Conservation (phyloP, 306 rosid genomes). For the Styphnolobium japonicum region DNA sequence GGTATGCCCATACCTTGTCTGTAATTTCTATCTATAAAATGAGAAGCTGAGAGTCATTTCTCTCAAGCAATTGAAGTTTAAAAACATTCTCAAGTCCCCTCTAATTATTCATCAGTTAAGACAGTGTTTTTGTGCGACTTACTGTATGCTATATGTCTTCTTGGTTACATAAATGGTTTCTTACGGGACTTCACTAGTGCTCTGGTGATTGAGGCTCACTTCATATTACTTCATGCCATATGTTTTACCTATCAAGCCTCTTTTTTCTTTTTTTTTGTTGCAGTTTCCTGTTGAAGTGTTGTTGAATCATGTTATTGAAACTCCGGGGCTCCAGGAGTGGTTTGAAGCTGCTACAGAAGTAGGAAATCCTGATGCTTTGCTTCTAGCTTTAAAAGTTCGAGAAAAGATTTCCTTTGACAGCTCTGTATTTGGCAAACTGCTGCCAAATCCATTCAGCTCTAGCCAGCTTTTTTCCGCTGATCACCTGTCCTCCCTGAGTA, state of each 20-base stretch:
- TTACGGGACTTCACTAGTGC: background rate
- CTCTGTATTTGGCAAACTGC: slow-evolving; percentile 53
- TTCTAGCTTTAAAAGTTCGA: slow-evolving; percentile 66
- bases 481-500: slow-evolving; percentile 66
- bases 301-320: slow-evolving; percentile 62
- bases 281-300: slow-evolving; percentile 66
- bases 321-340: slow-evolving; percentile 81
- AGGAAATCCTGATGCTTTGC: slow-evolving; percentile 94
- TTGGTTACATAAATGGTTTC: background rate
- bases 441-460: slow-evolving; percentile 69
- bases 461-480: slow-evolving; percentile 61
- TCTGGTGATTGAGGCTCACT: background rate
- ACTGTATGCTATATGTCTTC: background rate
- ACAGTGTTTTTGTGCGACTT: background rate
- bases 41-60: too few species aligned
- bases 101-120: too few species aligned
- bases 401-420: slow-evolving; percentile 52
- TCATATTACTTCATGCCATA: background rate
- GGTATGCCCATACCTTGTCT: too few species aligned
- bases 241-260: background rate
- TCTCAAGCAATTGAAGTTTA: too few species aligned
- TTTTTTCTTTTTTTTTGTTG: slow-evolving; percentile 11
- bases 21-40: too few species aligned
- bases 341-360: slow-evolving; percentile 69
- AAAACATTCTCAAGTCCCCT: too few species aligned